Conservation (phyloP, 345 rosid species). For the Sonneratia caseolaris region DNA sequence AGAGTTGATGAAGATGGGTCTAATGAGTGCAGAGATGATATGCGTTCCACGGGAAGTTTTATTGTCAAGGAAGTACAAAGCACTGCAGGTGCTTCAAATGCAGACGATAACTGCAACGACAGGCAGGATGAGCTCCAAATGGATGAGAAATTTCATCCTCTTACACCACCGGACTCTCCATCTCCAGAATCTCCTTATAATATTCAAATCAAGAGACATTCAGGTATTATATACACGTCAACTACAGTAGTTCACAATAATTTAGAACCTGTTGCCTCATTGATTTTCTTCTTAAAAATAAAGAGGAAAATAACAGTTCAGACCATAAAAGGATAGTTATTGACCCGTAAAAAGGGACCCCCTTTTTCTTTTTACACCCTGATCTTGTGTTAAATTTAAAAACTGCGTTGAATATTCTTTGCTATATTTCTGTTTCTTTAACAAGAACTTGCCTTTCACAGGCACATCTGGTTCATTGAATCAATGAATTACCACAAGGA, state of each 20-base stretch:
- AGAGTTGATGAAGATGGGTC: background rate
- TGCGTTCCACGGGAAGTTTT: no score
- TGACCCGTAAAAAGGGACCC: no score
- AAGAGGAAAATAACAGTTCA: background rate
- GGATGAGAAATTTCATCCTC: constrained; percentile 15
- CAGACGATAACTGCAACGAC: constrained; percentile 9
- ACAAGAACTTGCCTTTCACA: background rate
- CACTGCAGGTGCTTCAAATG: constrained; percentile 7
- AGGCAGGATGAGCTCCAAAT: constrained; percentile 10
- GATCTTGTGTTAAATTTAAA: background rate
- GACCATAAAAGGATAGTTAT: background rate
- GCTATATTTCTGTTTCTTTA: background rate
- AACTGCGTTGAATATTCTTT: background rate
- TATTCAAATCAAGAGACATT: constrained; percentile 14
- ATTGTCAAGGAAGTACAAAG: no score
- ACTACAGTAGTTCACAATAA: background rate
- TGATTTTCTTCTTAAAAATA: background rate
- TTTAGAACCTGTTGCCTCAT: background rate
- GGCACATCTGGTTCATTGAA: background rate
- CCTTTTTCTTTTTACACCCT: background rate
- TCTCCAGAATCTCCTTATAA: constrained; percentile 11
- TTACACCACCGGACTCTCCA: constrained; percentile 19
- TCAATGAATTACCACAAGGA: no score
- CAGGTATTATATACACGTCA: constrained; percentile 29
- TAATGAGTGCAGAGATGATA: no score